Evolutionary conservation across 1,284 basidiomycete species (phyloP), one percentile per base, ranked within the genome.

Genomic region (Anthracocystis setariae): DNA sequence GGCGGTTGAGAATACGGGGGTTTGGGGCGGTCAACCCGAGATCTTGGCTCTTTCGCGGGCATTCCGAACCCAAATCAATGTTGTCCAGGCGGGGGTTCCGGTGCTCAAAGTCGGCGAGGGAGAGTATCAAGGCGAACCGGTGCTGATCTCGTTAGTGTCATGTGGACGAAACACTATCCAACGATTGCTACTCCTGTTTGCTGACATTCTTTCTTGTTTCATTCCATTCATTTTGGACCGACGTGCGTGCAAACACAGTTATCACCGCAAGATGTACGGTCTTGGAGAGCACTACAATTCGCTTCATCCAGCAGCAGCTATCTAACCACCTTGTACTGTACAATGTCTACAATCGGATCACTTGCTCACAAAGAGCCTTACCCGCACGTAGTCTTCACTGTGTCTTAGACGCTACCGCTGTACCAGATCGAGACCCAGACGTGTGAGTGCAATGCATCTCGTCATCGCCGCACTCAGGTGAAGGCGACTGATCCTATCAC

Each of bases 21-120:
- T 90, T 32, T 98, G 96, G 96, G 96, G 96, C 45, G 96, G 96
- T 37, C 93, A 98, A 84, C 94, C 94, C 2, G 96, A 98, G 81
- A 94, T 98, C 45, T 86, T 92, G 74, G 96, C 96, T 0, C 85
- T 98, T 10, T 90, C 91, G 76, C 87, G 90, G 53, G 89, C 90
- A n/a, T 97, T 89, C 83, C 86, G 89, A 52, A 86, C 94, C 25
- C 91, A 93, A 0, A 95, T 99, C 56, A 90, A 97, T 82, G 91
- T 99, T 54, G 87, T 98, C 18, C 96, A 98, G 82, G 88, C 89
- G 1, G 90, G 90, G 0, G 86, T 86, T 29, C 95, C 94, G 1
- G 86, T 89, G 0, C 86, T 98, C 24, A 84, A 84, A 42, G 74
- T 84, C 21, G 93, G 97, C 9, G 88, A 91, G 7, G 94, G 96